Evolutionary conservation across 352 stramenopile genomes (phyloP), one percentile per base, ranked within the genome.

Genomic region (Halophytophthora polymorphica): DNA sequence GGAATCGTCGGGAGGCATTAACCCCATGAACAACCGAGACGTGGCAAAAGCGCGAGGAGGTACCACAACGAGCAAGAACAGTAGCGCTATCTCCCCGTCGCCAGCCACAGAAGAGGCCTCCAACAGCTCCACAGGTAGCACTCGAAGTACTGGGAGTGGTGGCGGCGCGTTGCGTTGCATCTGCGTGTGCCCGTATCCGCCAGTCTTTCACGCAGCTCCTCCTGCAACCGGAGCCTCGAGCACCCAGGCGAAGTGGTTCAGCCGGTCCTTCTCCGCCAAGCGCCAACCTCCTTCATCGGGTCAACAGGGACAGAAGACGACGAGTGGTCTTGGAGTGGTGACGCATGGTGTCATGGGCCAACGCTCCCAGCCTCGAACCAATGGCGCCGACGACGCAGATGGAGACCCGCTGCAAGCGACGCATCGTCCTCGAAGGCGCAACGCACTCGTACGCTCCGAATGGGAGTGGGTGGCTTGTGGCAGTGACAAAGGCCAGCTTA

Each of bases 401-500:
- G 14, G 53, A 55, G 39, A 45, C 45, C 6, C 45, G 61, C 36
- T 47, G 60, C 23, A 57, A 57, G 35, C 21, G 25, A 15, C 25
- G 60, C 6, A 51, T 46, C 45, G 61, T 48, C 17, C 60, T 62
- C 48, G 28, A 1, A 47, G 58, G 3, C 58, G 60, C 49, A 61
- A 58, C 50, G 50, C 63, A 41, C 40, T 81, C 13, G 56, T 78
- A n/a, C 52, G 68, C 15, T 83, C 72, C 17, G 62, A 82, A 18
- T 72, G 66, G 44, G 67, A 87, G 45, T 90, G 80, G 80, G 35
- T 90, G 28, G 77, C 73, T 33, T 87, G 72, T 29, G 80, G 80
- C 18, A 82, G 62, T 15, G 75, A 87, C 47, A 71, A 66, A 15
- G 80, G 80, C 6, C 71, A 90, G 31, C 46, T 90, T 39, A 42